A percentile compares a stretch with the other conserved stretches of the same genome.
phyloP scores from a whole-genome alignment of 2,329 filamentous ascomycete species.

The Penicillium hordei region DNA sequence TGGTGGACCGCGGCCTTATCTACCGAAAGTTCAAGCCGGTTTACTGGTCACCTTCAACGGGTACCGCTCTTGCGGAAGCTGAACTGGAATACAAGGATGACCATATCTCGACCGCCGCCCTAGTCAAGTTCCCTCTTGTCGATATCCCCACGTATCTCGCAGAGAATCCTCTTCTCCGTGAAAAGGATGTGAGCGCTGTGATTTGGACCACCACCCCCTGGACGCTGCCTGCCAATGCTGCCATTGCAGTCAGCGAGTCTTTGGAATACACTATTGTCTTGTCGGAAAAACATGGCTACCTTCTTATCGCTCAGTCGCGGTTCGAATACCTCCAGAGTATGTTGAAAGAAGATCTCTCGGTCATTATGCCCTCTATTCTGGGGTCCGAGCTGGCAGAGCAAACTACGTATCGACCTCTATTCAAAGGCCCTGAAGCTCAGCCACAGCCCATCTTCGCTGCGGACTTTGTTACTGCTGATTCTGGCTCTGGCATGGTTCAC shows the following conservation, averaged over 20 bases:
- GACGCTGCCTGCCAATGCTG: constrained; percentile 91
- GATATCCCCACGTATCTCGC: constrained; percentile 48
- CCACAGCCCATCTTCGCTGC: constrained; percentile 74
- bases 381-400: constrained; percentile 65
- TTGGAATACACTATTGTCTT: constrained; percentile 71
- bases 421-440: constrained; percentile 59
- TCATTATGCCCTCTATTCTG: constrained; percentile 58
- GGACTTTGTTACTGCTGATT: constrained; percentile 82
- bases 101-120: constrained; percentile 60
- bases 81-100: constrained; percentile 65
- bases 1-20: constrained; percentile 63
- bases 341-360: constrained; percentile 51
- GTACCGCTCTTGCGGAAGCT: constrained; percentile 63
- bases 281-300: constrained; percentile 55
- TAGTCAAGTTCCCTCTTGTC: constrained; percentile 71
- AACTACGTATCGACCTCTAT: constrained; percentile 67
- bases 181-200: constrained; percentile 67
- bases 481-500: constrained; percentile 95
- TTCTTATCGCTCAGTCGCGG: constrained; percentile 71
- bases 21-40: constrained; percentile 64
- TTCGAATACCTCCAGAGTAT: constrained; percentile 58
- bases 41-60: constrained; percentile 66
- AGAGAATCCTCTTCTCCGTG: constrained; percentile 42
- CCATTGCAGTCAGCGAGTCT: constrained; percentile 76
- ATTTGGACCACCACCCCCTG: constrained; percentile 99